These are phyloP conservation scores for Calonectria ilicicola DNA, from an alignment of 2,329 filamentous ascomycete genomes.

Conservation along the genomic window DNA sequence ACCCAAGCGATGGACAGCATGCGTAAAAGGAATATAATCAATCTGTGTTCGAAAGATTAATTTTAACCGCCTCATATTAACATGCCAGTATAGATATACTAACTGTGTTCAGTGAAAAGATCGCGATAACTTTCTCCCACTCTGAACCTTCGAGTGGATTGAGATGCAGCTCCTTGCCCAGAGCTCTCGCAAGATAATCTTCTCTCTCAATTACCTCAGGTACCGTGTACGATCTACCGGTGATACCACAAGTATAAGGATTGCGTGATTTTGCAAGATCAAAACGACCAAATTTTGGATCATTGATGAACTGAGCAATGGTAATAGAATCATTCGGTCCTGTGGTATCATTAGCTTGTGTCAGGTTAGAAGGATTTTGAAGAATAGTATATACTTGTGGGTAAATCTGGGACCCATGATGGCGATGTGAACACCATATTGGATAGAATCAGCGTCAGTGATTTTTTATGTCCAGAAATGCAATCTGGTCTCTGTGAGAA, in stretches of 20 bases:
- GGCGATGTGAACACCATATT: slow-evolving; percentile 69
- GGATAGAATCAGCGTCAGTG: no score
- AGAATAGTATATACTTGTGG: slow-evolving; percentile 52
- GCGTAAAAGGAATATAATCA: slow-evolving; percentile 80
- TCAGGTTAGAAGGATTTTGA: not conserved
- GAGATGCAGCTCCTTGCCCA: slow-evolving; percentile 79
- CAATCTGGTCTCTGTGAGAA: no score
- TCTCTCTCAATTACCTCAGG: slow-evolving; percentile 74
- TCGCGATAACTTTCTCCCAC: slow-evolving; percentile 83
- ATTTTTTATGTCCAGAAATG: no score
- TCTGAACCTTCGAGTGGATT: slow-evolving; percentile 76
- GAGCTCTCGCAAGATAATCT: slow-evolving; percentile 74
- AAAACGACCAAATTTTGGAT: slow-evolving; percentile 55
- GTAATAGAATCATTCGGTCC: slow-evolving; percentile 79
- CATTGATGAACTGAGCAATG: slow-evolving; percentile 81
- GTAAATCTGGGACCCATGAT: slow-evolving; percentile 70
- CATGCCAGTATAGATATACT: not conserved
- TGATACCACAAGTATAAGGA: slow-evolving; percentile 82
- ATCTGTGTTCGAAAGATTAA: slow-evolving; percentile 60
- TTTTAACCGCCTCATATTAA: no score
- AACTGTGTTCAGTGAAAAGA: slow-evolving; percentile 84
- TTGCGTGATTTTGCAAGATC: slow-evolving; percentile 72
- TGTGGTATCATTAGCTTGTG: slow-evolving; percentile 17
- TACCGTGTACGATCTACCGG: slow-evolving; percentile 73
- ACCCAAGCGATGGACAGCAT: slow-evolving; percentile 79